Percentiles rank a stretch among this genome's conserved stretches.
phyloP scores from a whole-genome alignment of 305 asterid species.

The Fraxinus floribunda region DNA sequence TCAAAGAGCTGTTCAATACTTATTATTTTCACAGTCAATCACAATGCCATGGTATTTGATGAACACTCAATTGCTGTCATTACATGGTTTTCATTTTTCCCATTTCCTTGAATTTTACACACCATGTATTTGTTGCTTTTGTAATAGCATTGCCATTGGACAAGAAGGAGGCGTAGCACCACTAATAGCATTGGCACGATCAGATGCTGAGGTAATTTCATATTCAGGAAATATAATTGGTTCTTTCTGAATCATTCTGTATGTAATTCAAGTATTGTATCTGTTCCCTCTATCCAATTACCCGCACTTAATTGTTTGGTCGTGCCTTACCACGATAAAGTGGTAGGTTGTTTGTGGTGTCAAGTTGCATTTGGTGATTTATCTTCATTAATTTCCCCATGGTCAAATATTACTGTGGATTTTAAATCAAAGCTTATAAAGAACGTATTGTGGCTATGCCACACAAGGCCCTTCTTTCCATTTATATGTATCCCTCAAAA shows the following conservation, averaged over 20 bases:
- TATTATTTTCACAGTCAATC: background rate
- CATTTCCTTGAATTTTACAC: background rate
- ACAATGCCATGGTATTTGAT: background rate
- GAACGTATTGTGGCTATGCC: background rate
- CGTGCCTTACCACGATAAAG: background rate
- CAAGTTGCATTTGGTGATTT: constrained; percentile 1
- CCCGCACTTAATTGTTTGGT: background rate
- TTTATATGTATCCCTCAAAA: background rate
- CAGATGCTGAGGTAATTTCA: constrained; percentile 61
- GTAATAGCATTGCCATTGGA: constrained; percentile 82
- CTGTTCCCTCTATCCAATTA: constrained; percentile 3
- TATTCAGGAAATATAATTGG: background rate
- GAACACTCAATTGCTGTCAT: background rate
- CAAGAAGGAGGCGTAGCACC: constrained; percentile 94
- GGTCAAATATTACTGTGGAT: background rate
- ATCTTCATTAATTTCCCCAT: background rate
- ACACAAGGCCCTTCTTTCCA: background rate
- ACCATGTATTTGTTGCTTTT: constrained; percentile 20
- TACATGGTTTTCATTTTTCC: background rate
- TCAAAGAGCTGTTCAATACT: background rate
- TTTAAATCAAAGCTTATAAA: background rate
- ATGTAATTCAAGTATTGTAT: constrained; percentile 12
- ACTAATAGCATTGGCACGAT: constrained; percentile 73
- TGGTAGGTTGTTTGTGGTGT: background rate
- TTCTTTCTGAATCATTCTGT: background rate